These are phyloP conservation scores for Xylariaceae sp. DNA, from an alignment of 2,329 filamentous ascomycete genomes.

Conservation along the genomic window DNA sequence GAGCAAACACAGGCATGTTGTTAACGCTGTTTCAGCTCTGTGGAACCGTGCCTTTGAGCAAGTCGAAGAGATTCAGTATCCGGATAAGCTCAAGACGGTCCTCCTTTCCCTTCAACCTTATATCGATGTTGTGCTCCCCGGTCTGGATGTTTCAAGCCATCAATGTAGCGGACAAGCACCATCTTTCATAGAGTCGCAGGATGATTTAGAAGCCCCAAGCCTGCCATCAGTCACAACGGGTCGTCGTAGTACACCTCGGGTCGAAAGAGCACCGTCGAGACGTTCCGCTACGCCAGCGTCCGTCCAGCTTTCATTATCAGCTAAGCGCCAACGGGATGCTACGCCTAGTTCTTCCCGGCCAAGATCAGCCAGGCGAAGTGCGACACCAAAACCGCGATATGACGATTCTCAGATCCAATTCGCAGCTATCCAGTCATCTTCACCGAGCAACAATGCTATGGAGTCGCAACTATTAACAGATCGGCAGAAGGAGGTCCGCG, in stretches of 20 bases:
- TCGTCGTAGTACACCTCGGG: constrained; percentile 14
- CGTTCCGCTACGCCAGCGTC: constrained; percentile 39
- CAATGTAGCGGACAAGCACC: constrained; percentile 44
- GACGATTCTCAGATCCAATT: constrained; percentile 84
- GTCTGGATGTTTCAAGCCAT: constrained; percentile 43
- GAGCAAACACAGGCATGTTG: constrained; percentile 60
- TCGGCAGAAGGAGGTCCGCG: constrained; percentile 75
- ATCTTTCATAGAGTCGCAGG: constrained; percentile 52
- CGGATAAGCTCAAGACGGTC: constrained; percentile 62
- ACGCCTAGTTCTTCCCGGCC: constrained; percentile 32
- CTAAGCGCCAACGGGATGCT: constrained; percentile 28
- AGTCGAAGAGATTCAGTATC: constrained; percentile 63
- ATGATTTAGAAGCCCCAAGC: constrained; percentile 43
- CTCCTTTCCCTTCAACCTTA: constrained; percentile 63
- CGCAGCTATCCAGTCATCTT: constrained; percentile 66
- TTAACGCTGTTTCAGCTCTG: constrained; percentile 49
- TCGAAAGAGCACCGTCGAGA: constrained; percentile 27
- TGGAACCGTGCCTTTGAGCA: constrained; percentile 75
- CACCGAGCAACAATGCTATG: constrained; percentile 47
- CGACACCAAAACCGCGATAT: constrained; percentile 65
- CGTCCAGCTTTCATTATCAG: constrained; percentile 38
- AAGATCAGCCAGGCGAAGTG: constrained; percentile 40
- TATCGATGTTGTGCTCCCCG: constrained; percentile 51
- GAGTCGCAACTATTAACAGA: constrained; percentile 80
- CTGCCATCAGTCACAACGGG: constrained; percentile 31